phyloP scores from a whole-genome alignment of 257 asterid species.

The Nicotiana sylvestris region DNA sequence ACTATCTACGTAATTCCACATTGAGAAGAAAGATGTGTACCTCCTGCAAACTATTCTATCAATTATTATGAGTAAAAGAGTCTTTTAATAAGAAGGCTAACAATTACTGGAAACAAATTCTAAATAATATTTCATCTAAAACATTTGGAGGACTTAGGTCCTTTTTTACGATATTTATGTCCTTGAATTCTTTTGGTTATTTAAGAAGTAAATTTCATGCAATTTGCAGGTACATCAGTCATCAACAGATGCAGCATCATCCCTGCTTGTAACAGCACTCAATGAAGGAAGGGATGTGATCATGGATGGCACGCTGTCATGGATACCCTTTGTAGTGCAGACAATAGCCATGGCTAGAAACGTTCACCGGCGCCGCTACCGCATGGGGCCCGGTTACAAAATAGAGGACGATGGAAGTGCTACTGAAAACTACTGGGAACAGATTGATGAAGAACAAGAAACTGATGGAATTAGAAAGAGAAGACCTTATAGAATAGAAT shows the following conservation, averaged over 20 bases:
- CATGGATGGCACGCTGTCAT: conserved; percentile 95
- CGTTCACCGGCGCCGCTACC: conserved; percentile 24
- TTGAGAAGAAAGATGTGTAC: too few relatives aligned
- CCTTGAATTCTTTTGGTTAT: too few relatives aligned
- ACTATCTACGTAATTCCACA: too few relatives aligned
- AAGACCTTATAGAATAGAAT: conserved; percentile 22
- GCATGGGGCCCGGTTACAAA: conserved; percentile 20
- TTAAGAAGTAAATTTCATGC: neutral
- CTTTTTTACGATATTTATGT: too few relatives aligned
- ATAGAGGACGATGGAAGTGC: conserved; percentile 20
- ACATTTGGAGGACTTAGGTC: too few relatives aligned
- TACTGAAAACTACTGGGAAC: conserved; percentile 22
- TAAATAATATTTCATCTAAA: too few relatives aligned
- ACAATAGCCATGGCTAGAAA: conserved; percentile 26
- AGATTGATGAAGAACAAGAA: conserved; percentile 16
- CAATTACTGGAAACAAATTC: too few relatives aligned
- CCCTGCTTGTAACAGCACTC: conserved; percentile 80
- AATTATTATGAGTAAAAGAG: too few relatives aligned
- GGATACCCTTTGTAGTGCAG: conserved; percentile 87
- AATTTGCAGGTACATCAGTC: conserved; percentile 82
- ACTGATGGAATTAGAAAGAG: conserved; percentile 24
- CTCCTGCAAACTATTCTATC: too few relatives aligned
- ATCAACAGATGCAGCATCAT: conserved; percentile 94
- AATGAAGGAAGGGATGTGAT: conserved; percentile 97
- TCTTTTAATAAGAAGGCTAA: too few relatives aligned